These are phyloP conservation scores for Aristolochia californica DNA, from an alignment of 164 flowering plant genomes.

Conservation along the genomic window DNA sequence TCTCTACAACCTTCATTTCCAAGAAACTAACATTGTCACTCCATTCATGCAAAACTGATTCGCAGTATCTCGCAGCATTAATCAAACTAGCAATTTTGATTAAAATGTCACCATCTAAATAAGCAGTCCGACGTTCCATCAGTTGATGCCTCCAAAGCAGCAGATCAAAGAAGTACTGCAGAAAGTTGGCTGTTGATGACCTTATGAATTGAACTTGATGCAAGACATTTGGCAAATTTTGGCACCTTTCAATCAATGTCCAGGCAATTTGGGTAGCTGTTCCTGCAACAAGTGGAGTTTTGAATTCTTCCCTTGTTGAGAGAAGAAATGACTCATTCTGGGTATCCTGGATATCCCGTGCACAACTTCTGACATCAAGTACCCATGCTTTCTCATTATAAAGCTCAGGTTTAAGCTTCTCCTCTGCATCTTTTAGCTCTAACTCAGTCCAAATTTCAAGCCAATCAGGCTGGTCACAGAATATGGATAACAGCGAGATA, in stretches of 20 bases:
- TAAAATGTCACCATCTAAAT: conserved; percentile 17
- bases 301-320: conserved; percentile 35
- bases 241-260: conserved; percentile 42
- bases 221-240: conserved; percentile 26
- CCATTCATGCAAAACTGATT: conserved; percentile 46
- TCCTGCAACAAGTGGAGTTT: conserved; percentile 43
- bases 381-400: conserved; percentile 41
- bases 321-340: conserved; percentile 22
- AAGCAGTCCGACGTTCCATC: conserved; percentile 10
- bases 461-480: conserved; percentile 49
- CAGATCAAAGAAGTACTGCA: conserved; percentile 34
- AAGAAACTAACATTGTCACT: conserved; percentile 42
- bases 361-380: conserved; percentile 4
- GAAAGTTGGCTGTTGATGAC: conserved; percentile 28
- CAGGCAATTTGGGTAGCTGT: conserved; percentile 25
- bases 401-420: conserved; percentile 39
- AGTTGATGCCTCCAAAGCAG: conserved; percentile 25
- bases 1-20: conserved; percentile 43
- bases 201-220: conserved; percentile 34
- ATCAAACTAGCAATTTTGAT: conserved; percentile 25
- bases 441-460: conserved; percentile 55
- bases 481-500: conserved; percentile 31
- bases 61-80: conserved; percentile 48
- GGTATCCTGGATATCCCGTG: conserved; percentile 4
- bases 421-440: conserved; percentile 47